Percentiles rank a stretch among this genome's conserved stretches.
phyloP scores from a whole-genome alignment of 768 basidiomycete genomes.

The Pseudohyphozyma bogoriensis region DNA sequence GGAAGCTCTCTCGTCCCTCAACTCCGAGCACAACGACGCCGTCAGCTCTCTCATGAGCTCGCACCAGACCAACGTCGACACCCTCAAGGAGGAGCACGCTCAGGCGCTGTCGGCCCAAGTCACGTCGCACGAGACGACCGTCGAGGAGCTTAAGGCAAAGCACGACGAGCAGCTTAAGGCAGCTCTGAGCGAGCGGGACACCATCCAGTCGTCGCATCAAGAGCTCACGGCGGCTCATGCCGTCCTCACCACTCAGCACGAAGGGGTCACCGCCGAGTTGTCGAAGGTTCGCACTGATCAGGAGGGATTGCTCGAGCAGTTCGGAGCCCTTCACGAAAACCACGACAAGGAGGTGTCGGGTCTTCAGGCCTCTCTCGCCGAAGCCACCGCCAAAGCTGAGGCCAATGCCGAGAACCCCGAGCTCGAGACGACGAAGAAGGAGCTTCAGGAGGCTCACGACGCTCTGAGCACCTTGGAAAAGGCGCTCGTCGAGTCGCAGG shows the following conservation, averaged over 20 bases:
- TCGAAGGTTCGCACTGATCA: neutral
- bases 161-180: slow-evolving; percentile 35
- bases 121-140: slow-evolving; percentile 38
- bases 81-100: slow-evolving; percentile 4
- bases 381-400: neutral
- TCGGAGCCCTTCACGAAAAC: slow-evolving; percentile 5
- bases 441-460: slow-evolving; percentile 26
- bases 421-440: neutral
- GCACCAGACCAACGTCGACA: slow-evolving; percentile 1
- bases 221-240: slow-evolving; percentile 41
- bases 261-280: neutral
- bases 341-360: slow-evolving; percentile 2
- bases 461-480: slow-evolving; percentile 25
- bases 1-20: neutral
- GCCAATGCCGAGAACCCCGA: neutral
- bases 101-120: slow-evolving; percentile 39
- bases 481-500: slow-evolving; percentile 29
- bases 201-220: slow-evolving; percentile 44
- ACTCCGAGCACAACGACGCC: slow-evolving; percentile 20
- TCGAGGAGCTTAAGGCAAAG: slow-evolving; percentile 33
- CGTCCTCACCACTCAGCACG: too few species aligned
- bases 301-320: slow-evolving; percentile 6
- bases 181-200: slow-evolving; percentile 41
- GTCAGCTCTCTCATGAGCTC: slow-evolving; percentile 15
- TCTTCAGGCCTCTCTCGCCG: slow-evolving; percentile 12